Evolutionary conservation across 345 rosid genomes (phyloP), one percentile per base, ranked within the genome.

Genomic region (Pistacia vera): DNA sequence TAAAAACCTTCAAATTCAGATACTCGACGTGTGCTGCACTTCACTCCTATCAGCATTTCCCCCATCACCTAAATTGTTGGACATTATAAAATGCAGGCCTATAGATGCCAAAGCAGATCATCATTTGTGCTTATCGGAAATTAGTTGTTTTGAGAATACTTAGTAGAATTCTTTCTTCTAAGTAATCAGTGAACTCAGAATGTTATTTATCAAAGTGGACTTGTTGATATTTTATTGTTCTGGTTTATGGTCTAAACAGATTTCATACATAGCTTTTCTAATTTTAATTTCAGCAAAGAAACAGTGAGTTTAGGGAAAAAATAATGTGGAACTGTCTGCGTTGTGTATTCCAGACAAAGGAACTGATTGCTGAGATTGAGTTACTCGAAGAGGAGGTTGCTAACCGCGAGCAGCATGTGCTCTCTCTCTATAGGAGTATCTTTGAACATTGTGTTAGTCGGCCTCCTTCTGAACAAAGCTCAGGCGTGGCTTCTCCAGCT

Each of bases 331-430:
- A 66, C 36, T 44, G 14, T 8, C 36, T 44, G 14, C 6, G 62
- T 73, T 68, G 36, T 73, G 55, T 22, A 63, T 79, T 80, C 78
- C 89, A 89, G 97, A 82, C 98, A 9, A 90, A 87, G 81, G 98
- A 93, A 76, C 84, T 93, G 81, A 87, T 95, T 74, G 60, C 89
- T 0, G 97, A 95, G 88, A 91, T 93, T 11, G 98, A 93, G 79
- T 79, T 87, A 76, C 85, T 95, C 9, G 97, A 95, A 84, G 94
- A 88, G 81, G 97, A 95, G 77, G 97, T 93, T 3, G 76, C 91
- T 11, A 91, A 89, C 79, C 91, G 94, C 0, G 97, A 93, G 81
- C 89, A 93, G 73, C 97, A 89, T 17, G 91, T 95, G 62, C 95
- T 95, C 14, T 81, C 97, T 75, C 82, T 95, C 2, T 95, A 95